A percentile compares a stretch with the other conserved stretches of the same genome.
Evolutionary conservation across 345 rosid genomes (phyloP).

Genomic region (Gossypium anomalum): DNA sequence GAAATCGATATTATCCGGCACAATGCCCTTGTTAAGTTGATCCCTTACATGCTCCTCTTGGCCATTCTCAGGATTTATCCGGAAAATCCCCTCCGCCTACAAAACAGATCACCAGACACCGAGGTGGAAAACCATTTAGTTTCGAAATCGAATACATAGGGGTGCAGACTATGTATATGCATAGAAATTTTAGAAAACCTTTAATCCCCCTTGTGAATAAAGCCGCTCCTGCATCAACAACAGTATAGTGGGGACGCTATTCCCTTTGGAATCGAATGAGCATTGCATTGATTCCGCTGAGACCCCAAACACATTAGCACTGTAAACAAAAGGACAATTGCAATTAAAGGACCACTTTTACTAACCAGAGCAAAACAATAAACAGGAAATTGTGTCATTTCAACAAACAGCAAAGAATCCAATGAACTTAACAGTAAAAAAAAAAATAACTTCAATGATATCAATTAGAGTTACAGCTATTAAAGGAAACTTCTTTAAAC

Average conservation of each 20-base stretch:
- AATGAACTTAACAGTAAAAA: not conserved
- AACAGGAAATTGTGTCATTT: not conserved
- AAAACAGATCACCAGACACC: conserved; percentile 4
- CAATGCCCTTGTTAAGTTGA: conserved; percentile 83
- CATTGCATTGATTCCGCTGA: conserved; percentile 98
- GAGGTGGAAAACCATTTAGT: not conserved
- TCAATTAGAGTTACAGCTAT: not conserved
- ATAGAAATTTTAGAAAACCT: conserved; percentile 37
- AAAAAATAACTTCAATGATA: not conserved
- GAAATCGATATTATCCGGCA: conserved; percentile 79
- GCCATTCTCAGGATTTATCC: conserved; percentile 94
- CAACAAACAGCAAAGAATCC: not conserved
- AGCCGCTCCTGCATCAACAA: conserved; percentile 84
- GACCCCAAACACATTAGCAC: conserved; percentile 94
- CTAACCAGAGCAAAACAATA: not conserved
- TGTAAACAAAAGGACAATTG: conserved; percentile 28
- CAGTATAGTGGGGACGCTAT: conserved; percentile 92
- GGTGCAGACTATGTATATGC: not conserved
- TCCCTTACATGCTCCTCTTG: conserved; percentile 89
- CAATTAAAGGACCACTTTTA: conserved; percentile 12
- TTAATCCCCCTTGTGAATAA: conserved; percentile 73
- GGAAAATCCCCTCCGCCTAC: conserved; percentile 93
- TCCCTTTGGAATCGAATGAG: conserved; percentile 67
- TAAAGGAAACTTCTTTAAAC: not conserved
- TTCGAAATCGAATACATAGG: not conserved